Conservation (phyloP, 192 early-diverging fungal genomes). For the Backusella westeae region DNA sequence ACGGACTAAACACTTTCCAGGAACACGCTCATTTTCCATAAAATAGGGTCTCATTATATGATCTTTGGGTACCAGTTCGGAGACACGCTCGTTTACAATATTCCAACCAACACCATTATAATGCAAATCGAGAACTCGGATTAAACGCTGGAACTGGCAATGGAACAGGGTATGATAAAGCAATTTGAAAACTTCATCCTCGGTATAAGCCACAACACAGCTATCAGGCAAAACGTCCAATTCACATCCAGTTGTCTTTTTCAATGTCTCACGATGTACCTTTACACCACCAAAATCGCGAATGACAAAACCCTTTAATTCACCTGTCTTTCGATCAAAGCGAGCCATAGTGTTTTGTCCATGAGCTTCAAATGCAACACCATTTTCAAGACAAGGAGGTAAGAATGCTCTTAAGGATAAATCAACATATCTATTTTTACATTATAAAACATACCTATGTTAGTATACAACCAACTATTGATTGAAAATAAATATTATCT, state of each 20-base stretch:
- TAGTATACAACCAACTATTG: neutral
- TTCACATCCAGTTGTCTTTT: conserved; percentile 38
- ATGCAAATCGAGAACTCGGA: conserved; percentile 58
- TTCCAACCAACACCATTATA: conserved; percentile 58
- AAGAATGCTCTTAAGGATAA: conserved; percentile 56
- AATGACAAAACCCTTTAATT: conserved; percentile 56
- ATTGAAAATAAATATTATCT: neutral
- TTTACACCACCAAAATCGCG: conserved; percentile 73
- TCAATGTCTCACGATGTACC: conserved; percentile 53
- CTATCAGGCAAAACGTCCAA: conserved; percentile 55
- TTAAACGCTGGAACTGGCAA: conserved; percentile 57
- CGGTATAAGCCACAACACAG: conserved; percentile 48
- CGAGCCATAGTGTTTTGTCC: conserved; percentile 60
- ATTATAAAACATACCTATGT: neutral
- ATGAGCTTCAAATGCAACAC: conserved; percentile 68
- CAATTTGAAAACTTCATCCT: conserved; percentile 44
- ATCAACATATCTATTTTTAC: conserved; percentile 36
- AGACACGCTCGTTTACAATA: conserved; percentile 50
- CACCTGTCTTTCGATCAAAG: conserved; percentile 46
- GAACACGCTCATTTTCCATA: conserved; percentile 40
- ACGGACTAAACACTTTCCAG: conserved; percentile 59
- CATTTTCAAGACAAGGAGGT: conserved; percentile 56
- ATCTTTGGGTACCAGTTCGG: conserved; percentile 40
- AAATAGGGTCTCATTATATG: conserved; percentile 47
- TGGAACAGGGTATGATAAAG: conserved; percentile 64